phyloP scores from a whole-genome alignment of 495 filamentous ascomycete genomes.

The Penicillium herquei region DNA sequence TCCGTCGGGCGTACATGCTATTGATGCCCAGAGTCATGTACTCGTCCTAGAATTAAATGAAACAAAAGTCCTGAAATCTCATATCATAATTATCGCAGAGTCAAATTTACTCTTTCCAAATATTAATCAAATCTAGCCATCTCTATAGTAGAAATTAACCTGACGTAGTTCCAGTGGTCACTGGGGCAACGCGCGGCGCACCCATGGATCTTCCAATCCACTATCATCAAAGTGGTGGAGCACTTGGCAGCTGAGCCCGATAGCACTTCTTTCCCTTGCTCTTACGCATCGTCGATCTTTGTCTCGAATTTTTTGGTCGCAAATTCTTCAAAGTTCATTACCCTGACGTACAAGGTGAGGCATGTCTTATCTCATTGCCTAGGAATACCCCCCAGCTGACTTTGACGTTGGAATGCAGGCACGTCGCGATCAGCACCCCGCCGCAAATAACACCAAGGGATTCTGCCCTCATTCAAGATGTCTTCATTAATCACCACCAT shows the following conservation, averaged over 20 bases:
- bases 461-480: slow-evolving; percentile 39
- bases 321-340: neutral
- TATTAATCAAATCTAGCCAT: too few species aligned
- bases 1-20: too few species aligned
- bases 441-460: slow-evolving; percentile 13
- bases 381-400: slow-evolving; percentile 1
- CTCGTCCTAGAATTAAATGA: too few species aligned
- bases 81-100: too few species aligned
- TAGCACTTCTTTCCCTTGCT: slow-evolving; percentile 14
- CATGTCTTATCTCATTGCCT: slow-evolving; percentile 7
- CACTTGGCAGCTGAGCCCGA: slow-evolving; percentile 18
- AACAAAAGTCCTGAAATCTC: too few species aligned
- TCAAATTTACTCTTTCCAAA: too few species aligned
- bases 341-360: neutral
- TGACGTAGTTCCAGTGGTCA: slow-evolving; percentile 10
- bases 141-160: neutral
- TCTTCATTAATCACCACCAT: slow-evolving; percentile 70
- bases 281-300: slow-evolving; percentile 12
- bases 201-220: slow-evolving; percentile 1
- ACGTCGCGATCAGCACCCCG: slow-evolving; percentile 23
- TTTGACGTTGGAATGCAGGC: slow-evolving; percentile 27
- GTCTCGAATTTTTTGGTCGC: neutral
- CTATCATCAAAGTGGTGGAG: slow-evolving; percentile 13
- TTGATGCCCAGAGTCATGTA: too few species aligned
- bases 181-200: slow-evolving; percentile 21